Base-by-base conservation (phyloP, 2,329 filamentous ascomycete species). In the Davidsoniella virescens region DNA sequence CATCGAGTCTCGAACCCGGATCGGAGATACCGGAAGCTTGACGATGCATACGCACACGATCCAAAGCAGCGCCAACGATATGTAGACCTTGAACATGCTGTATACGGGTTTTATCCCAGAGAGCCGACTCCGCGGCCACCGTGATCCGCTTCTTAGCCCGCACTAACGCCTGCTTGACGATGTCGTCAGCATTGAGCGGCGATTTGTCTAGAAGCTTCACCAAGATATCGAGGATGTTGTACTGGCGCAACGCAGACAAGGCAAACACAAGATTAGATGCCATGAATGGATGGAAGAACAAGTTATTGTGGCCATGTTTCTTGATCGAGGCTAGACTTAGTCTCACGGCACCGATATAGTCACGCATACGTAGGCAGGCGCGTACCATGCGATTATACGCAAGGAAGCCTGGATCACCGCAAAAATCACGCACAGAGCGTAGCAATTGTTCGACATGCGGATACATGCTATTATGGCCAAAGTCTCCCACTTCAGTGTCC, bases 181-280 rank as follows among this genome's bases (percentile, higher is more conserved):
- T 47, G 10, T 39, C 39, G 14, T 53, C 51, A n/a, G 51, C 38
- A 16, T 17, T n/a, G 7, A 50, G 40, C 25, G 26, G 14, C 23
- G 42, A 25, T 3, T 25, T 17, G 14, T 45, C 42, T 18, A 53
- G n/a, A 6, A 50, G 44, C 3, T 33, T 18, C 29, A 53, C 17
- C 25, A 53, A 29, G 6, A 49, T 44, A 5, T 47, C 25, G 12
- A 53, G 18, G 9, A 50, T 5, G n/a, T 49, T 41, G 44, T 53
- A 53, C 10, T 53, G 47, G 25, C 38, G 23, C 9, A 53, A 38
- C 3, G 51, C 51, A 12, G 51, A 53, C 18, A 50, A 23, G 8
- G 47, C 47, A 53, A 53, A 53, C 8, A 53, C 44, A 18, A 53
- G 33, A 16, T 53, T 53, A 1, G 51, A 53, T 4, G 45, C 17